Base-by-base conservation (phyloP, 768 basidiomycete genomes). In the Cystobasidium tubakii region DNA sequence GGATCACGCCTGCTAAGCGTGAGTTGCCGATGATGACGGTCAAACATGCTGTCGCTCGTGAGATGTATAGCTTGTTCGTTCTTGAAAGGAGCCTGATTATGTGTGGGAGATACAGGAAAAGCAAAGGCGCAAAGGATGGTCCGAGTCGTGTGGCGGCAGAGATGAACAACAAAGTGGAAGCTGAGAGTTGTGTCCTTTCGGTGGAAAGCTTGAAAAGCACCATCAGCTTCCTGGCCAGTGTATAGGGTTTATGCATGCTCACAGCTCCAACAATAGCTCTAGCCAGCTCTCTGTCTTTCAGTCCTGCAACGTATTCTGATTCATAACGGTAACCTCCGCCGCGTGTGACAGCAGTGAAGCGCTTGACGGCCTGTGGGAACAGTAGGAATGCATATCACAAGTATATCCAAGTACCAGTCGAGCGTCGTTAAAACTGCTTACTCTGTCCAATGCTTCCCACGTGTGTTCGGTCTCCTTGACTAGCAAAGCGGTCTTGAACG, bases 31-130 rank as follows among this genome's bases (percentile, higher is more conserved):
- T 78, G 73, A 83, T 82, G 17, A 78, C 79, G 25, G 73, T 34
- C 7, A 83, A 74, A 54, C 81, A 81, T 66, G 81, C 78, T 46
- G 80, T 78, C 10, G 83, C 77, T 12, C 83, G 79, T 36, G 80
- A 77, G 65, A 83, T 75, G 76, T 82, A 82, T 43, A 83, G 81
- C 73, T 83, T 83, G 79, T 83, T 83, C 13, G 82, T 82, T 31
- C 81, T 75, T 44, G 80, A 81, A 42, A 82, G 81, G 31, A 83
- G 80, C 36, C 79, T 76, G 34, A 83, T 77, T 17, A 83, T 71
- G 1, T 82, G 77, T 25, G 82, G 81, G 17, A 82, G 67, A 77
- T 82, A 83, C 73, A 81, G 77, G 13, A 77, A 75, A 34, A 83
- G 77, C 33, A 83, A 81, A 1, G 82, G 80, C 1, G 77, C 73